Percentiles rank a stretch among this genome's conserved stretches.
Evolutionary conservation across 495 filamentous ascomycete genomes (phyloP).

Genomic region (Neurospora sp.): DNA sequence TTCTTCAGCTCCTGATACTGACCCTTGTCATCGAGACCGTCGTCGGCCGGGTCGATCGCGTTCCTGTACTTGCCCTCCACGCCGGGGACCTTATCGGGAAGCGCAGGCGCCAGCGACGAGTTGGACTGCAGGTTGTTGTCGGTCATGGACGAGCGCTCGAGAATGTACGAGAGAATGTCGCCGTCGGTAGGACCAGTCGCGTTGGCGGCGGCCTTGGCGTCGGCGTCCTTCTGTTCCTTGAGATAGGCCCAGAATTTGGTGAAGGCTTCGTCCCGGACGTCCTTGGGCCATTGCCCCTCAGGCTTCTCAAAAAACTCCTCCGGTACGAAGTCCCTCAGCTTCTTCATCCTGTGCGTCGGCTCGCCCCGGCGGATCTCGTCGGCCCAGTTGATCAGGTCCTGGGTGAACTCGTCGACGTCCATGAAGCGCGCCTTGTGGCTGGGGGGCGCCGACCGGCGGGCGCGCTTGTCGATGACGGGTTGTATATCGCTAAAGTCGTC

Average conservation of each 20-base stretch:
- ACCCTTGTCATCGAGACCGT: conserved; percentile 31
- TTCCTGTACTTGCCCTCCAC: conserved; percentile 40
- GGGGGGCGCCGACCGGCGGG: conserved; percentile 20
- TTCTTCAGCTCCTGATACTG: conserved; percentile 45
- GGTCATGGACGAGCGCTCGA: conserved; percentile 30
- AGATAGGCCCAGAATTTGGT: conserved; percentile 22
- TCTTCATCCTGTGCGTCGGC: conserved; percentile 17
- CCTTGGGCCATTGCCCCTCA: conserved; percentile 19
- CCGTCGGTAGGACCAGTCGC: conserved; percentile 36
- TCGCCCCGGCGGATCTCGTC: conserved; percentile 16
- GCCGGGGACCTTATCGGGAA: conserved; percentile 34
- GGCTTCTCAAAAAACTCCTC: conserved; percentile 15
- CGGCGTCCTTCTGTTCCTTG: conserved; percentile 35
- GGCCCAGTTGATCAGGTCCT: conserved; percentile 39
- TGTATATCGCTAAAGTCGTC: conserved; percentile 75
- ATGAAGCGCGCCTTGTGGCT: conserved; percentile 55
- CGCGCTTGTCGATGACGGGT: conserved; percentile 59
- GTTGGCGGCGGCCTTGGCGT: conserved; percentile 26
- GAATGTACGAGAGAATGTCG: conserved; percentile 30
- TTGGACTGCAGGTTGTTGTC: conserved; percentile 22
- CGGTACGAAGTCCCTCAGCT: conserved; percentile 32
- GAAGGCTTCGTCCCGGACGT: conserved; percentile 20
- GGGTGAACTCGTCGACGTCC: conserved; percentile 50
- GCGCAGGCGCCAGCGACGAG: conserved; percentile 30
- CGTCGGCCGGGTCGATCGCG: conserved; percentile 31